These are phyloP conservation scores for Lyophyllum decastes DNA, from an alignment of 768 basidiomycete genomes.

Conservation along the genomic window DNA sequence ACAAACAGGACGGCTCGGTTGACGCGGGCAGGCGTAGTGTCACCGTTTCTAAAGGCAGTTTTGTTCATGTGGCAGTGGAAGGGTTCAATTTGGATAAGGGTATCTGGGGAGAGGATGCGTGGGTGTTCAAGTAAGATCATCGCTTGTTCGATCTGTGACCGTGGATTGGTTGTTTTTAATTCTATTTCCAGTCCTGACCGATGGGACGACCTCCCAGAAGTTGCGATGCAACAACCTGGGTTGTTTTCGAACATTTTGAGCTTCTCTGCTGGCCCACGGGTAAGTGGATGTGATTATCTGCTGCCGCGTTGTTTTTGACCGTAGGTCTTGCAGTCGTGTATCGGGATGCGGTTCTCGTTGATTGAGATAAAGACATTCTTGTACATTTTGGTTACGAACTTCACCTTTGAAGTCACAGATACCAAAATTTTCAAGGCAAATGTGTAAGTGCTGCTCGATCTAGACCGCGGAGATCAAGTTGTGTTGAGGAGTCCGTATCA, in stretches of 20 bases:
- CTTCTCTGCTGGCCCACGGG: slow-evolving; percentile 82
- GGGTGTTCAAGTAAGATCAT: slow-evolving; percentile 70
- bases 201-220: slow-evolving; percentile 77
- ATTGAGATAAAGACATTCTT: slow-evolving; percentile 83
- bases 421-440: slow-evolving; percentile 59
- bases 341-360: slow-evolving; percentile 79
- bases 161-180: not conserved
- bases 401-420: slow-evolving; percentile 57
- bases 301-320: slow-evolving; percentile 2
- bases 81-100: slow-evolving; percentile 77
- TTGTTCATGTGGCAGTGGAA: slow-evolving; percentile 79
- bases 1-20: slow-evolving; percentile 45
- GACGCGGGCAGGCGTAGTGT: slow-evolving; percentile 43
- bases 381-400: slow-evolving; percentile 68
- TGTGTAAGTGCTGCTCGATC: slow-evolving; percentile 45
- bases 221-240: slow-evolving; percentile 67
- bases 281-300: slow-evolving; percentile 36
- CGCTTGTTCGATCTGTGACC: not conserved
- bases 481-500: slow-evolving; percentile 20
- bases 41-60: slow-evolving; percentile 63
- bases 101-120: slow-evolving; percentile 81
- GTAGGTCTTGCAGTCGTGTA: slow-evolving; percentile 60
- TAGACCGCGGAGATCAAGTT: not conserved
- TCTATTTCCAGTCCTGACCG: slow-evolving; percentile 63
- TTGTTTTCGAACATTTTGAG: slow-evolving; percentile 70